These are phyloP conservation scores for Syzygium grande DNA, from an alignment of 345 rosid species.

Conservation along the genomic window DNA sequence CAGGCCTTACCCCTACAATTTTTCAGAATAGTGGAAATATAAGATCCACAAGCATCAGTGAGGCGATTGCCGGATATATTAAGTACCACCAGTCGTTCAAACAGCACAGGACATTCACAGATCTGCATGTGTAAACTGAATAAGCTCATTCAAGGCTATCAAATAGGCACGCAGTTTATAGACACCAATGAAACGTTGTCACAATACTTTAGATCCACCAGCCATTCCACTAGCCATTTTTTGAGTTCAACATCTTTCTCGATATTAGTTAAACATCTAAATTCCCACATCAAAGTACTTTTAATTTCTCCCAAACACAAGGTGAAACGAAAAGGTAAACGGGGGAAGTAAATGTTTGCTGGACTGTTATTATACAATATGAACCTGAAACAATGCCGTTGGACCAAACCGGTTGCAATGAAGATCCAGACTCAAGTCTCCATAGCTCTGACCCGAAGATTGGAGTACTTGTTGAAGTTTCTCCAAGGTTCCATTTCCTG, in stretches of 20 bases:
- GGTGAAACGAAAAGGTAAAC: neutral
- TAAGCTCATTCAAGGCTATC: constrained; percentile 3
- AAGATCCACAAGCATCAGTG: constrained; percentile 96
- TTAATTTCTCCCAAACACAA: neutral
- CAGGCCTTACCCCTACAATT: constrained; percentile 58
- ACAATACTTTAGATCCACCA: neutral
- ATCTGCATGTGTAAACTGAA: constrained; percentile 38
- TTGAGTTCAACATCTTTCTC: neutral
- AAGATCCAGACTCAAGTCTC: constrained; percentile 81
- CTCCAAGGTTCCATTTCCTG: constrained; percentile 97
- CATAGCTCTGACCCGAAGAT: constrained; percentile 66
- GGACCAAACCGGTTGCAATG: constrained; percentile 98
- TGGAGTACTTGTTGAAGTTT: constrained; percentile 63
- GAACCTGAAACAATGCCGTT: constrained; percentile 86
- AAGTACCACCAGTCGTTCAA: constrained; percentile 79
- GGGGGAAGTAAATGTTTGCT: neutral
- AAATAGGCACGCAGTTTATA: neutral
- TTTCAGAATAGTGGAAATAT: constrained; percentile 75
- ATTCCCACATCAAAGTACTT: neutral
- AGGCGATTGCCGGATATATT: constrained; percentile 90
- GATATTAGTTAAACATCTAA: neutral
- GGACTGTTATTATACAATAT: neutral
- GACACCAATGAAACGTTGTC: neutral
- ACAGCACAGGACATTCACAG: constrained; percentile 84
- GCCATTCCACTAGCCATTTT: neutral